These are phyloP conservation scores for Torulaspora franciscae DNA, from an alignment of 805 yeast species.

Conservation along the genomic window DNA sequence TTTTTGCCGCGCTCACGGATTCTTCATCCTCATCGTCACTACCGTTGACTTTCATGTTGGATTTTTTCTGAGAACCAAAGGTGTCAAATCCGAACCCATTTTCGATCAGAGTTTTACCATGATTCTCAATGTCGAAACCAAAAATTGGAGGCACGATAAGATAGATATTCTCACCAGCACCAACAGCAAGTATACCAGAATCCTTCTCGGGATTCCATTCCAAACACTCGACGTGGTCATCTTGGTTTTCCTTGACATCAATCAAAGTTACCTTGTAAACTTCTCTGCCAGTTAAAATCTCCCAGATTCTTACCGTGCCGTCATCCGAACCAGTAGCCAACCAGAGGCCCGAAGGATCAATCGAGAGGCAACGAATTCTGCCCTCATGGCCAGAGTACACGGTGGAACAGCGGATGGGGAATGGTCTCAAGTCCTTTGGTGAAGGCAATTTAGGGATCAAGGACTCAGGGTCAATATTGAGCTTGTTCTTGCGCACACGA, in stretches of 20 bases:
- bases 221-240: constrained; percentile 73
- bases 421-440: constrained; percentile 93
- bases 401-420: constrained; percentile 89
- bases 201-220: constrained; percentile 85
- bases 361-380: constrained; percentile 71
- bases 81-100: constrained; percentile 86
- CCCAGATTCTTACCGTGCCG: constrained; percentile 96
- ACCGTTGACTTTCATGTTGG: constrained; percentile 38
- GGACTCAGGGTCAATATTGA: constrained; percentile 93
- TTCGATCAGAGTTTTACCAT: constrained; percentile 72
- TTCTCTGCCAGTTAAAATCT: constrained; percentile 90
- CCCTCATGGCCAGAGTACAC: constrained; percentile 78
- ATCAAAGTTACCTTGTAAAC: constrained; percentile 59
- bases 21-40: constrained; percentile 39
- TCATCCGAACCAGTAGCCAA: constrained; percentile 97
- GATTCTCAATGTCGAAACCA: constrained; percentile 81
- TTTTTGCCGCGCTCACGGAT: constrained; percentile 35
- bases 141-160: constrained; percentile 86
- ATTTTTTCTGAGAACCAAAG: constrained; percentile 49
- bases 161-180: constrained; percentile 75
- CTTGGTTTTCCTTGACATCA: constrained; percentile 51
- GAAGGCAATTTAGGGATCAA: constrained; percentile 94
- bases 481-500: constrained; percentile 83
- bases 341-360: constrained; percentile 91
- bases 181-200: constrained; percentile 75